Evolutionary conservation across 2,329 filamentous ascomycete genomes (phyloP).

Genomic region (Fusarium sp.): DNA sequence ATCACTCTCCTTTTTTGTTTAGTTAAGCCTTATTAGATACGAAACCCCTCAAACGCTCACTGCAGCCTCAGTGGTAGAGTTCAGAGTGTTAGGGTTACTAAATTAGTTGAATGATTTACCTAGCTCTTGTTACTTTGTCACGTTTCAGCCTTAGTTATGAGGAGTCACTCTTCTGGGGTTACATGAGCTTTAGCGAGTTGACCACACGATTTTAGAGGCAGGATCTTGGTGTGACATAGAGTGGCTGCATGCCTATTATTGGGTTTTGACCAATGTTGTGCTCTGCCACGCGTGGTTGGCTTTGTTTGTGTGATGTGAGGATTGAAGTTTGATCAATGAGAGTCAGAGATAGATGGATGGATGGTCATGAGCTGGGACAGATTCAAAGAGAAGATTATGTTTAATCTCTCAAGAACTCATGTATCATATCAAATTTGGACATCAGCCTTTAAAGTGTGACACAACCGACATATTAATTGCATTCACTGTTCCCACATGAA

Average conservation of each 20-base stretch:
- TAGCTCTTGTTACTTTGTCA: background rate
- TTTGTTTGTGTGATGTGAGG: conserved; percentile 2
- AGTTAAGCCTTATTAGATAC: conserved; percentile 28
- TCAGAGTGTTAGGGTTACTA: conserved; percentile 3
- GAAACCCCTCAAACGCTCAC: background rate
- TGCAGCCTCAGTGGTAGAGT: background rate
- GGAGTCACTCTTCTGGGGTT: conserved; percentile 9
- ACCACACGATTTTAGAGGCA: conserved; percentile 16
- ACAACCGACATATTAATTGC: background rate
- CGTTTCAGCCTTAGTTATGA: conserved; percentile 5
- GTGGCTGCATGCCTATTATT: background rate
- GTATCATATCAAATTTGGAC: too few relatives aligned
- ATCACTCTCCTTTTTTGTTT: conserved; percentile 27
- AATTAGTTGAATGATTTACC: conserved; percentile 17
- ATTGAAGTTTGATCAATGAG: background rate
- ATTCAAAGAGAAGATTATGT: background rate
- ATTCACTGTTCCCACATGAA: background rate
- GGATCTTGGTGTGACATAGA: conserved; percentile 12
- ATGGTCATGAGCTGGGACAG: background rate
- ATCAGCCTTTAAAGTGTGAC: background rate
- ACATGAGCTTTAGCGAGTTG: conserved; percentile 20
- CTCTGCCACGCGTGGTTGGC: conserved; percentile 3
- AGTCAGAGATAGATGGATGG: background rate
- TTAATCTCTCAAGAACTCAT: too few relatives aligned
- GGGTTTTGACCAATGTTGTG: background rate